A percentile compares a stretch with the other conserved stretches of the same genome.
These are phyloP conservation scores for Gardenia jasminoides DNA, from an alignment of 257 asterid species.

Conservation along the genomic window DNA sequence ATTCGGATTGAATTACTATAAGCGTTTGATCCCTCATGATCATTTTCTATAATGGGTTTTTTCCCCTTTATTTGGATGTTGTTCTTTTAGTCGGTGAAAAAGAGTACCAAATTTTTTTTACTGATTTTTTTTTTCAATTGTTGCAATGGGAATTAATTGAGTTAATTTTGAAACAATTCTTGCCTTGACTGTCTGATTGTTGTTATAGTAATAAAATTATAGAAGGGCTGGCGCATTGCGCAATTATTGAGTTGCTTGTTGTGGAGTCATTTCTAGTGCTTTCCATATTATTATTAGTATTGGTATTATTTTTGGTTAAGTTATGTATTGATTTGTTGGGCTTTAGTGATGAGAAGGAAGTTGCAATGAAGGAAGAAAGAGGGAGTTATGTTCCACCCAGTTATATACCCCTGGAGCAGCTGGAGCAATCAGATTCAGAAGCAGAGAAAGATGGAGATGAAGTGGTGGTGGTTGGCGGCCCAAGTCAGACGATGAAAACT, in stretches of 20 bases:
- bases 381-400: slow-evolving; percentile 71
- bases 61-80: no score
- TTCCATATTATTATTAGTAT: no score
- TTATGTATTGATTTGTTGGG: not conserved
- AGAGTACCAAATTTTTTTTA: no score
- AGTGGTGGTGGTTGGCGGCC: slow-evolving; percentile 28
- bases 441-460: slow-evolving; percentile 35
- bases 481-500: slow-evolving; percentile 29
- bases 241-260: no score
- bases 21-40: not conserved
- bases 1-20: no score
- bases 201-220: not conserved
- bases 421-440: slow-evolving; percentile 51
- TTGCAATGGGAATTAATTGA: not conserved
- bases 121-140: no score
- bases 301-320: not conserved
- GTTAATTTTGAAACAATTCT: not conserved
- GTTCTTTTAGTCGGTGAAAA: no score
- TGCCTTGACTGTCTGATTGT: not conserved
- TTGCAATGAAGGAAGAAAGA: slow-evolving; percentile 43
- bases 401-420: slow-evolving; percentile 58
- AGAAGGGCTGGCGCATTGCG: not conserved
- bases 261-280: no score
- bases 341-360: slow-evolving; percentile 6
- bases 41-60: not conserved